Percentiles rank a stretch among this genome's conserved stretches.
These are phyloP conservation scores for Cordyceps javanica DNA, from an alignment of 2,329 filamentous ascomycete genomes.

Conservation along the genomic window DNA sequence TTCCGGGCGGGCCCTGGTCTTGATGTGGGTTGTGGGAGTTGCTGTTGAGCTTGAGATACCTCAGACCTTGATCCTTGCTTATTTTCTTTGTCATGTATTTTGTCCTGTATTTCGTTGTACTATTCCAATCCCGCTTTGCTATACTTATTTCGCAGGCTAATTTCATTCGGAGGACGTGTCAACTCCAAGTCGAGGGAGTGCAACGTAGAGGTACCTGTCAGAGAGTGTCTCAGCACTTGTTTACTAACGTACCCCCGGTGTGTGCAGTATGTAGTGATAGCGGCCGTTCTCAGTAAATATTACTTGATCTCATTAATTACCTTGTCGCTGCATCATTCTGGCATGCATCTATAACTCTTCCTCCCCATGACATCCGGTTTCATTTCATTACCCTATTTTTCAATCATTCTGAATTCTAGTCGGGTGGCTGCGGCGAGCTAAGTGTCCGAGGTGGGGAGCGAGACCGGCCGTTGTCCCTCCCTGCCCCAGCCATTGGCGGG, in stretches of 20 bases:
- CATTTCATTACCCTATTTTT: constrained; percentile 9
- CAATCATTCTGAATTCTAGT: constrained; percentile 4
- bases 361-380: not conserved
- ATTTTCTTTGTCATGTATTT: not conserved
- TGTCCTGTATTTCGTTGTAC: not conserved
- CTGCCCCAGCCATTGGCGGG: constrained; percentile 2
- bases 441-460: not conserved
- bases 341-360: not conserved
- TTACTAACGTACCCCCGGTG: no score
- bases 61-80: not conserved
- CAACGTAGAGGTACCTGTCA: no score
- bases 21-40: not conserved
- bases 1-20: not conserved
- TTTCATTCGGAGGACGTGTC: no score
- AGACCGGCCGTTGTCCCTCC: constrained; percentile 4
- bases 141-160: no score
- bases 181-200: no score
- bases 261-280: no score
- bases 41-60: constrained; percentile 1
- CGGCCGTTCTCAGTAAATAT: no score
- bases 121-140: no score
- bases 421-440: constrained; percentile 7
- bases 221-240: no score
- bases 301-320: not conserved
- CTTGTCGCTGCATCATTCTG: not conserved